Evolutionary conservation across 2,329 filamentous ascomycete genomes (phyloP).

Genomic region (Ophiostoma perfectum): DNA sequence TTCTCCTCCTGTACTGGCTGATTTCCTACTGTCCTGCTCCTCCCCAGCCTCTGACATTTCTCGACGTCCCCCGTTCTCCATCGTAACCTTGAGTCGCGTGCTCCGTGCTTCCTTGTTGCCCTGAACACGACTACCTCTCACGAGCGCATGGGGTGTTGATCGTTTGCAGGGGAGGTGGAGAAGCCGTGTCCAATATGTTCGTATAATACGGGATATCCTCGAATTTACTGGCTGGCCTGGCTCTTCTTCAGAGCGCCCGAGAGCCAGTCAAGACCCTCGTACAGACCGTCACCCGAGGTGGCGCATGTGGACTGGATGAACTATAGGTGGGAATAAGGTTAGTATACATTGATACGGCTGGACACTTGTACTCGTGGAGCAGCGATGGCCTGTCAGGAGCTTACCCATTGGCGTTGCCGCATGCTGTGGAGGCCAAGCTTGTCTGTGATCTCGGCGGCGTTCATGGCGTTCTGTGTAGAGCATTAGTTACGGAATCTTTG

Average conservation of each 20-base stretch:
- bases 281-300: slow-evolving; percentile 74
- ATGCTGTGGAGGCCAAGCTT: slow-evolving; percentile 99
- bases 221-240: slow-evolving; percentile 22
- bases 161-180: background rate
- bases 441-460: slow-evolving; percentile 98
- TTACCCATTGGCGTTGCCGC: slow-evolving; percentile 97
- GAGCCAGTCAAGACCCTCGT: slow-evolving; percentile 76
- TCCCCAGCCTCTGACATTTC: background rate
- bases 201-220: background rate
- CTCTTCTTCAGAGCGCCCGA: slow-evolving; percentile 75
- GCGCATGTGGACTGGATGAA: slow-evolving; percentile 76
- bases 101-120: background rate
- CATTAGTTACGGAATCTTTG: slow-evolving; percentile 14
- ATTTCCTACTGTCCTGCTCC: background rate
- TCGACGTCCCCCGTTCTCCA: background rate
- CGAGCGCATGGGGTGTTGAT: background rate
- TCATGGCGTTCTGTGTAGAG: slow-evolving; percentile 85
- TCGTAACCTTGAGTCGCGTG: background rate
- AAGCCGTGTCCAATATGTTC: slow-evolving; percentile 10
- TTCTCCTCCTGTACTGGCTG: slow-evolving; percentile 2
- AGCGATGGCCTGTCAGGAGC: slow-evolving; percentile 35
- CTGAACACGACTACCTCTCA: background rate
- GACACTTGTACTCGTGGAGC: background rate
- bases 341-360: too few species aligned
- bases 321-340: slow-evolving; percentile 34